Evolutionary conservation across 208 protist genomes (phyloP), one percentile per base, ranked within the genome.

Genomic region (Leishmania aethiopica): DNA sequence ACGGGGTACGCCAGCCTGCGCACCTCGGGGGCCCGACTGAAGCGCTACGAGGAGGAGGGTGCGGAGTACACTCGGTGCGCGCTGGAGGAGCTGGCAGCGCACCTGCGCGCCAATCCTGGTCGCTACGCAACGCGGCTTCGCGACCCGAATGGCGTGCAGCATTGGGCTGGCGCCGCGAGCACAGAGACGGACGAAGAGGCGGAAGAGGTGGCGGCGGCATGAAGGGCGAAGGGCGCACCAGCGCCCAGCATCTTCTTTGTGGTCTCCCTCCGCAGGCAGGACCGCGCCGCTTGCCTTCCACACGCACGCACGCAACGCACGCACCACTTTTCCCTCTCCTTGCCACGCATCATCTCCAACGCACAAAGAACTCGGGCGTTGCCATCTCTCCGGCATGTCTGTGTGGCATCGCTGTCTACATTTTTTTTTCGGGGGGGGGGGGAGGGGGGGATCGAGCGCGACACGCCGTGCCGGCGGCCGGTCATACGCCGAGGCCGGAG

Each of bases 31-130:
- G 72, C 78, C 51, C 86, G 83, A 35, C 74, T 92, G 57, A 74
- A 82, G 22, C 75, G 87, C 66, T 96, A 93, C 71, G 89, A 91
- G 25, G 82, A 86, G 6, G 84, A 91, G 25, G 93, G 93, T 0
- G 85, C 89, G 2, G 86, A 47, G 35, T 81, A 85, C 81, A 96
- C 93, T 47, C 86, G 90, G 32, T 85, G 62, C 8, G 93, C 93
- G 47, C 84, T 96, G 19, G 88, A 91, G 70, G 60, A 86, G 62
- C 80, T 96, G 10, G 90, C 93, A 35, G 64, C 84, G n/a, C 82
- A 84, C 51, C 66, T 96, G 74, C 86, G 88, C 28, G 71, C 84
- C 15, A 78, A 92, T 28, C 89, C 90, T 0, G 82, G 79, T n/a
- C 69, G 81, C 32, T 94, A 94, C 72, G 84, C 89, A 5, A 79